phyloP scores from a whole-genome alignment of 768 basidiomycete genomes.

The Tubosaeta sp. region DNA sequence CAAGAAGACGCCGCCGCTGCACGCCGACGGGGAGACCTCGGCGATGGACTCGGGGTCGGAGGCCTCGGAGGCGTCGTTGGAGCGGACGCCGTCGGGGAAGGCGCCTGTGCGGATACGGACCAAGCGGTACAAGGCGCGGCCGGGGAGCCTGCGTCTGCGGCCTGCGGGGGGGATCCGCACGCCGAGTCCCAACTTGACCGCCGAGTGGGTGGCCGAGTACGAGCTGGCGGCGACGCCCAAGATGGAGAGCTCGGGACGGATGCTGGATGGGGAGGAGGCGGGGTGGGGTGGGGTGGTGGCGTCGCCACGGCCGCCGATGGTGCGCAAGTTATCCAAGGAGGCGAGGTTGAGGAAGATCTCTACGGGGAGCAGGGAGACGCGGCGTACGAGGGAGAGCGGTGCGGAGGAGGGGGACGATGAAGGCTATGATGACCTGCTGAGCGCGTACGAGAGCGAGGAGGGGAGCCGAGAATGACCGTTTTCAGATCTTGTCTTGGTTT shows the following conservation, averaged over 20 bases:
- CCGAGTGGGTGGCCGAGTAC: slow-evolving; percentile 51
- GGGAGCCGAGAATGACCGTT: slow-evolving; percentile 29
- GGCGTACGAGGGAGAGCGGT: slow-evolving; percentile 49
- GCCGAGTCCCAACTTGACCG: slow-evolving; percentile 44
- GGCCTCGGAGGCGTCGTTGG: slow-evolving; percentile 36
- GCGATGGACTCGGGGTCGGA: slow-evolving; percentile 24
- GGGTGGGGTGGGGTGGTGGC: slow-evolving; percentile 9
- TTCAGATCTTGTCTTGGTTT: not conserved
- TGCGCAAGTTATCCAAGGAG: slow-evolving; percentile 29
- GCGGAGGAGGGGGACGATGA: slow-evolving; percentile 77
- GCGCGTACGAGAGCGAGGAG: slow-evolving; percentile 80
- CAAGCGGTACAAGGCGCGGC: slow-evolving; percentile 46
- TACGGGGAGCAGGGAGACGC: slow-evolving; percentile 33
- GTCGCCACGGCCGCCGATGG: slow-evolving; percentile 21
- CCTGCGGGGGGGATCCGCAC: slow-evolving; percentile 15
- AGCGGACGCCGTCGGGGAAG: slow-evolving; percentile 31
- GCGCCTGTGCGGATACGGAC: slow-evolving; percentile 44
- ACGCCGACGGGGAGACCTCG: slow-evolving; percentile 32
- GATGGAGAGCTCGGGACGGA: slow-evolving; percentile 36
- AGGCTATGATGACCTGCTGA: slow-evolving; percentile 71
- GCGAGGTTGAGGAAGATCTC: slow-evolving; percentile 46
- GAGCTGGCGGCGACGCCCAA: slow-evolving; percentile 56
- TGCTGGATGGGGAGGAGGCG: not conserved
- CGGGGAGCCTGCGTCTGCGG: slow-evolving; percentile 46
- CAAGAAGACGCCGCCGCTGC: slow-evolving; percentile 36